Conservation (phyloP, 73 alveolate genomes). For the Tetrahymena malaccensis region DNA sequence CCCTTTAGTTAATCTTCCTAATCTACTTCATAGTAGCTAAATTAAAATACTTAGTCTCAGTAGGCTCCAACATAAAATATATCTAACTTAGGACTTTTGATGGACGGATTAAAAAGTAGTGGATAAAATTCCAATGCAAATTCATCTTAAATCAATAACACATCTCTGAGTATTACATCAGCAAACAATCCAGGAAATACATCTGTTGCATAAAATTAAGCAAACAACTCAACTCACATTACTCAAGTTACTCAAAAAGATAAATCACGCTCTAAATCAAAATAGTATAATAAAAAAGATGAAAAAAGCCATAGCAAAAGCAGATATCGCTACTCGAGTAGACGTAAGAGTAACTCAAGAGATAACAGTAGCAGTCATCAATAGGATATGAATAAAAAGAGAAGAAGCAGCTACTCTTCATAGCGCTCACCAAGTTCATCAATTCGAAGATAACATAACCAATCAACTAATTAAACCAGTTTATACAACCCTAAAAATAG, state of each 20-base stretch:
- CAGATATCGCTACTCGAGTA: background rate
- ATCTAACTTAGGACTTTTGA: too few relatives aligned
- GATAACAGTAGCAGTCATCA: background rate
- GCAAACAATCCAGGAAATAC: background rate
- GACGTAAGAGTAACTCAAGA: background rate
- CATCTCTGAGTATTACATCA: background rate
- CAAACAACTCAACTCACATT: background rate
- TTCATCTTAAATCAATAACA: background rate
- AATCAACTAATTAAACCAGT: background rate
- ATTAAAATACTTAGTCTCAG: background rate
- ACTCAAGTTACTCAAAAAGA: background rate
- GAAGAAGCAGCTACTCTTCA: background rate
- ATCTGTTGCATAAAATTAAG: background rate
- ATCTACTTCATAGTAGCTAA: background rate
- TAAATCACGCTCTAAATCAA: background rate
- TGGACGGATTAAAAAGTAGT: background rate
- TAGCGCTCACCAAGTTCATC: background rate
- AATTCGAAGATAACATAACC: background rate
- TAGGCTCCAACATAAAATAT: background rate
- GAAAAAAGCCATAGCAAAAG: background rate
- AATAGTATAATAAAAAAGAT: background rate
- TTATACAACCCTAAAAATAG: background rate
- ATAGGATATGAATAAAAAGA: background rate
- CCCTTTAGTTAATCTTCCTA: background rate
- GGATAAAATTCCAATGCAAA: background rate